Evolutionary conservation across 108 stramenopile species (phyloP), one percentile per base, ranked within the genome.

Genomic region (Chaetoceros tenuissimus): DNA sequence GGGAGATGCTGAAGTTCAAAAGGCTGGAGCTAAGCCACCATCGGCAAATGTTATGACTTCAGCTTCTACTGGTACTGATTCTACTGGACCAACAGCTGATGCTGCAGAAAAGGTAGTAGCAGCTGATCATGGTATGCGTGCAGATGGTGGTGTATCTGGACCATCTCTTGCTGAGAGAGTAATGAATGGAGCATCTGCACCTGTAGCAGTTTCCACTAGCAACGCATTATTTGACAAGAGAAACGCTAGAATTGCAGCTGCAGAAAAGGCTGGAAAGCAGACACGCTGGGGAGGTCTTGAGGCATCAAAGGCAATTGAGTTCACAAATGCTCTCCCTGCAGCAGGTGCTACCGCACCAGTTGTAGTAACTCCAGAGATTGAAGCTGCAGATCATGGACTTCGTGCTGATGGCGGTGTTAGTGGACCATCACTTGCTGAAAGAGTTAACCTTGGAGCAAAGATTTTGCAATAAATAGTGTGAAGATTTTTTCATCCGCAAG

Each of bases 41-140:
- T 16, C 45, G 16, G 40, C 20, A 19, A 53, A 26, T 24, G 24
- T 8, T 5, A 25, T 18, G 5, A 26, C 53, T 53, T 51, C 59
- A 54, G 26, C 59, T 24, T 17, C 59, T 24, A 34, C 16, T 24
- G 46, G 22, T 19, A 50, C 27, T 27, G 24, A 25, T 22, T 23
- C 53, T 21, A 68, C 50, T 47, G 13, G 8, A 13, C 8, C 5
- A 5, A 40, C 5, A 10, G 34, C 34, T 13, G 13, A 13, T 1
- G 49, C 53, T 21, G 30, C 77, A n/a, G 57, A 69, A 1, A 71
- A 68, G 63, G 64, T 81, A 18, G 60, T 43, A 28, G 71, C 51
- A 16, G 80, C 80, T 13, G 80, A 81, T 65, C 80, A 81, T 59
- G 80, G 80, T 26, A 51, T 81, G 55, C 43, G 80, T 49, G 61